phyloP scores from a whole-genome alignment of 495 filamentous ascomycete genomes.

The Poronia punctata region DNA sequence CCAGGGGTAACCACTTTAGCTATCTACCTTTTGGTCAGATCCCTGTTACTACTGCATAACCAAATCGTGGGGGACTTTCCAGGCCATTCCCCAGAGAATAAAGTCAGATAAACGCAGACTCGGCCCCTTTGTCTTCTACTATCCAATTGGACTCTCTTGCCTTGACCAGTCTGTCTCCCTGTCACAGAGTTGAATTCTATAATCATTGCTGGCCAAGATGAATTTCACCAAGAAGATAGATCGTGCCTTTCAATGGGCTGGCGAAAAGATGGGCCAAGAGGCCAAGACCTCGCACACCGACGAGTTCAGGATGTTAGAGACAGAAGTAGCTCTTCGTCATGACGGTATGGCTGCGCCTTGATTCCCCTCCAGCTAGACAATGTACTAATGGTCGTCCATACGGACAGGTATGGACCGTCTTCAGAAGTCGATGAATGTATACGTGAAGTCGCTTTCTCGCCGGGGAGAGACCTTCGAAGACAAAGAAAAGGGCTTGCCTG shows the following conservation, averaged over 20 bases:
- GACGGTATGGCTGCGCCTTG: constrained; percentile 58
- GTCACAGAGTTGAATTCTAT: no score
- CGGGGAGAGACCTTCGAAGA: constrained; percentile 81
- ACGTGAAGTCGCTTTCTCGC: constrained; percentile 87
- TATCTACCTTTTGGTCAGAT: no score
- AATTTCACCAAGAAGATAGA: constrained; percentile 95
- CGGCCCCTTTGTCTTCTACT: no score
- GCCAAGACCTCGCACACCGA: constrained; percentile 82
- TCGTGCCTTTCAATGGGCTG: constrained; percentile 97
- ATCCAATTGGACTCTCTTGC: no score
- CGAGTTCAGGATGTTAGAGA: constrained; percentile 88
- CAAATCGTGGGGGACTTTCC: no score
- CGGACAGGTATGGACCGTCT: constrained; percentile 81
- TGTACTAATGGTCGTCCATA: background rate
- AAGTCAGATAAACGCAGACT: no score
- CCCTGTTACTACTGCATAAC: no score
- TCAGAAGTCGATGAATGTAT: constrained; percentile 79
- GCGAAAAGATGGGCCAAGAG: constrained; percentile 94
- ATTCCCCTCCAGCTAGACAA: constrained; percentile 2
- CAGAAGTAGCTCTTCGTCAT: constrained; percentile 86
- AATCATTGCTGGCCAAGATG: constrained; percentile 48
- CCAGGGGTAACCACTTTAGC: no score
- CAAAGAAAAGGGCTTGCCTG: constrained; percentile 67
- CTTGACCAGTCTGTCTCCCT: no score
- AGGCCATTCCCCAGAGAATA: no score